These are phyloP conservation scores for Erythrophleum ivorense DNA, from an alignment of 331 rosid genomes.

Conservation along the genomic window DNA sequence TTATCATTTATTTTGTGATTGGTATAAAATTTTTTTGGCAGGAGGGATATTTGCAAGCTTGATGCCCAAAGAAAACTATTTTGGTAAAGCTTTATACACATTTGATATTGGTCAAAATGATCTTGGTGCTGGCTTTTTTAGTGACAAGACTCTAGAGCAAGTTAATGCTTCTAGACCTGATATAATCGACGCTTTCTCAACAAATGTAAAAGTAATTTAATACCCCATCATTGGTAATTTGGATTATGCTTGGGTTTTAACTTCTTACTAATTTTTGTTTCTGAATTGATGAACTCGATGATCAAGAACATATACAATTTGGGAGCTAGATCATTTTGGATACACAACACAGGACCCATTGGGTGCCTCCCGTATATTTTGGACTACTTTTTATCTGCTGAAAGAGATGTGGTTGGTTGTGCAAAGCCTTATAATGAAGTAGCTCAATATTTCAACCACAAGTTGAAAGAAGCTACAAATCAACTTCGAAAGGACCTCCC, in stretches of 20 bases:
- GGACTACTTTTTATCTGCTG: constrained; percentile 23
- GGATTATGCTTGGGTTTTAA: neutral
- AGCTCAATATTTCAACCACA: constrained; percentile 44
- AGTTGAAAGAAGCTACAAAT: constrained; percentile 44
- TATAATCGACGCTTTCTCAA: constrained; percentile 37
- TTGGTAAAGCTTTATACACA: constrained; percentile 57
- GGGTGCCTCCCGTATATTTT: constrained; percentile 53
- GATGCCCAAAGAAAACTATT: constrained; percentile 45
- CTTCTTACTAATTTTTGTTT: neutral
- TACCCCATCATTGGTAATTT: neutral
- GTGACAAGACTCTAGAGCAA: constrained; percentile 36
- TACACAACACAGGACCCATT: constrained; percentile 66
- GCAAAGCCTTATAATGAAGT: constrained; percentile 56
- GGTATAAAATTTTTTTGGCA: neutral
- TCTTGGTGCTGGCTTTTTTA: constrained; percentile 33
- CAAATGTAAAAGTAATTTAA: constrained; percentile 48
- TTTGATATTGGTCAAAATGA: constrained; percentile 73
- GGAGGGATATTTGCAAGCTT: constrained; percentile 48
- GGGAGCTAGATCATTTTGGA: constrained; percentile 63
- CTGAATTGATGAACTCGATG: neutral
- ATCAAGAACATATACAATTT: constrained; percentile 36
- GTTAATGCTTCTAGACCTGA: constrained; percentile 48
- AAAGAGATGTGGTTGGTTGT: constrained; percentile 53
- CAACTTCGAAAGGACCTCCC: constrained; percentile 52
- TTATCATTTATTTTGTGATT: too few relatives aligned